A percentile compares a stretch with the other conserved stretches of the same genome.
Conservation (phyloP, 352 stramenopile genomes). For the Globisporangium radiosum region DNA sequence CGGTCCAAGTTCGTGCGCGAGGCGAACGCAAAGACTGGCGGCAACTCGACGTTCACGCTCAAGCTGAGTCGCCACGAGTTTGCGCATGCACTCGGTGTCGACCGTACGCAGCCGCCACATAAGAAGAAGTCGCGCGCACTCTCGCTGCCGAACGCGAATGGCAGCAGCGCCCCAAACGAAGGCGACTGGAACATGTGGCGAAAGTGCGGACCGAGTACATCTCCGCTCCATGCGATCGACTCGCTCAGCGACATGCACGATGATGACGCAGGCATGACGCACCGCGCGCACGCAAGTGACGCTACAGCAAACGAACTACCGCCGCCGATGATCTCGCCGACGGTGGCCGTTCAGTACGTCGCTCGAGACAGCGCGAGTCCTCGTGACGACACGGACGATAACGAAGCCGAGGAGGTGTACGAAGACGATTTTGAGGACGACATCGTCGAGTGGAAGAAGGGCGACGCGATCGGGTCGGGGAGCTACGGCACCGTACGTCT, state of each 20-base stretch:
- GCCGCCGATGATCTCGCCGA: no score
- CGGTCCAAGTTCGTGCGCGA: constrained; percentile 3
- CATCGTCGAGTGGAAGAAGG: constrained; percentile 51
- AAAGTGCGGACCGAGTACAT: constrained; percentile 1
- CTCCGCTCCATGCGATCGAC: constrained; percentile 1
- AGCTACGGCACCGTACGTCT: constrained; percentile 52
- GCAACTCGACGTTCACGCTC: constrained; percentile 14
- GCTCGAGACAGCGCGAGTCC: background rate
- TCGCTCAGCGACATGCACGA: constrained; percentile 9
- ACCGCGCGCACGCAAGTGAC: background rate
- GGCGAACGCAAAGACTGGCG: background rate
- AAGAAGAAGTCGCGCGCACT: constrained; percentile 7
- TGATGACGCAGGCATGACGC: background rate
- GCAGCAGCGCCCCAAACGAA: background rate
- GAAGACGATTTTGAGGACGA: constrained; percentile 41
- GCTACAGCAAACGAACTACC: background rate
- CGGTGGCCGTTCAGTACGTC: background rate
- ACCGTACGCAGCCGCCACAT: background rate
- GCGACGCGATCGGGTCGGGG: constrained; percentile 45
- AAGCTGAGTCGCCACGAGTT: constrained; percentile 10
- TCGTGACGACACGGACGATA: background rate
- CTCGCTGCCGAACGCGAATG: constrained; percentile 9
- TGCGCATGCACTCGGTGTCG: constrained; percentile 1
- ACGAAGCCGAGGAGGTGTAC: constrained; percentile 19
- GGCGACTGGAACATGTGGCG: background rate